Evolutionary conservation across 2,329 filamentous ascomycete species (phyloP).

Genomic region (Aphanocladium album): DNA sequence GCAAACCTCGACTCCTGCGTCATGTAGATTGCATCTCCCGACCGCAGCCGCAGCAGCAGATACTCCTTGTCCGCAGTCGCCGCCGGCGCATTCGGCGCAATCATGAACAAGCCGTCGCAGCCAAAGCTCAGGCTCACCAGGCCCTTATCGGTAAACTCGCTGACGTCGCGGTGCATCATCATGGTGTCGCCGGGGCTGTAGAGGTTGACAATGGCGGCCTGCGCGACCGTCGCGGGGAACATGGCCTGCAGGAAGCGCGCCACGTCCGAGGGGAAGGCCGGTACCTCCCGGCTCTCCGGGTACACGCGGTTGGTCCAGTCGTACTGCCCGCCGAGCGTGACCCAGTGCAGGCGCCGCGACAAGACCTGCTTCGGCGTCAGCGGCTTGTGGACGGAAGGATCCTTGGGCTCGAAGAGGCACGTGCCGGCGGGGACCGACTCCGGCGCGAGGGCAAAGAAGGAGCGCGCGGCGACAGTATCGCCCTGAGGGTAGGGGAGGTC

Average conservation of each 20-base stretch:
- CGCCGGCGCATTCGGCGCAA: slow-evolving; percentile 53
- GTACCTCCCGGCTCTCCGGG: slow-evolving; percentile 56
- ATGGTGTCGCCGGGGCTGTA: slow-evolving; percentile 89
- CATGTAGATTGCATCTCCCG: slow-evolving; percentile 92
- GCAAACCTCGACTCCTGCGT: slow-evolving; percentile 73
- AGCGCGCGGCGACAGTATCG: slow-evolving; percentile 26
- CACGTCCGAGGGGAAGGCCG: slow-evolving; percentile 70
- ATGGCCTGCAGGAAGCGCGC: slow-evolving; percentile 60
- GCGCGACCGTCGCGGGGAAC: slow-evolving; percentile 72
- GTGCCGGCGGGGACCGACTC: slow-evolving; percentile 49
- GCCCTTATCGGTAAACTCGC: slow-evolving; percentile 72
- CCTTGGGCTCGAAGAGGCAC: slow-evolving; percentile 61
- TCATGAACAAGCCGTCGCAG: slow-evolving; percentile 85
- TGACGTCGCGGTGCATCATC: slow-evolving; percentile 90
- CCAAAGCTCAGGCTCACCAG: slow-evolving; percentile 84
- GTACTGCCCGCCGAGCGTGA: slow-evolving; percentile 92
- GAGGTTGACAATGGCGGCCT: slow-evolving; percentile 91
- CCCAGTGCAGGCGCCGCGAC: slow-evolving; percentile 80
- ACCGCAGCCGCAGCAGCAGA: slow-evolving; percentile 63
- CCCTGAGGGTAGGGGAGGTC: slow-evolving; percentile 53
- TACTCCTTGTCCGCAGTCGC: slow-evolving; percentile 38
- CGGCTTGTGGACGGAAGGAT: slow-evolving; percentile 68
- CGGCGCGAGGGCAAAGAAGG: slow-evolving; percentile 51
- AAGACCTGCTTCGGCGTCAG: slow-evolving; percentile 66
- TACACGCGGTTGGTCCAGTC: slow-evolving; percentile 90